phyloP scores from a whole-genome alignment of 2,329 filamentous ascomycete species.

The Claviceps digitariae region DNA sequence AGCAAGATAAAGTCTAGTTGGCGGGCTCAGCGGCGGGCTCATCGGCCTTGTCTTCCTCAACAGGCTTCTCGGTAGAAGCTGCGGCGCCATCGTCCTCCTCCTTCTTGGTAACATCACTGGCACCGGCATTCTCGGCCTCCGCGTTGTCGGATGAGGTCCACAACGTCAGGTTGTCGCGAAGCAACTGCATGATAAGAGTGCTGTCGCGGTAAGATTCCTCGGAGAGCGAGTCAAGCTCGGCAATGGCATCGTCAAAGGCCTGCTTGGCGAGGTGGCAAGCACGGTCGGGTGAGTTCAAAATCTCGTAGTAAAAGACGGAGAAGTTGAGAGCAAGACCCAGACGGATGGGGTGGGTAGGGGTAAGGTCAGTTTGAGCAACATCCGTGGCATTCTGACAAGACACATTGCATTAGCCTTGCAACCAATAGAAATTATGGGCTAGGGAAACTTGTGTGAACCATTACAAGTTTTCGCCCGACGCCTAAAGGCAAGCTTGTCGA shows the following conservation, averaged over 20 bases:
- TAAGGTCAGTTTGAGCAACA: slow-evolving; percentile 93
- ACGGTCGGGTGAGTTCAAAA: slow-evolving; percentile 92
- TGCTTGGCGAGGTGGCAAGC: slow-evolving; percentile 98
- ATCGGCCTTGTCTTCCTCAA: slow-evolving; percentile 31
- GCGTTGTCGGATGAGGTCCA: slow-evolving; percentile 90
- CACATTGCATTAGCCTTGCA: slow-evolving; percentile 1
- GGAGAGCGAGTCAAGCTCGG: slow-evolving; percentile 92
- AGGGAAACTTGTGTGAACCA: not conserved
- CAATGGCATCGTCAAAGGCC: slow-evolving; percentile 96
- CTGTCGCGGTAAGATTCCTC: slow-evolving; percentile 99
- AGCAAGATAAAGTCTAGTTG: slow-evolving; percentile 31
- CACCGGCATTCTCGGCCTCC: slow-evolving; percentile 55
- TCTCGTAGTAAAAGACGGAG: slow-evolving; percentile 99
- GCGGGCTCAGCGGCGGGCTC: slow-evolving; percentile 32
- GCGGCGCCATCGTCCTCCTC: slow-evolving; percentile 36
- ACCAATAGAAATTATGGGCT: slow-evolving; percentile 1
- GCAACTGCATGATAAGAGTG: slow-evolving; percentile 98
- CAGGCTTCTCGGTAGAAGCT: slow-evolving; percentile 18
- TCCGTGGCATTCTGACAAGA: slow-evolving; percentile 76
- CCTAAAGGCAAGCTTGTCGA: slow-evolving; percentile 11
- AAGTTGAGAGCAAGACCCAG: slow-evolving; percentile 97
- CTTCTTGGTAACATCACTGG: slow-evolving; percentile 44
- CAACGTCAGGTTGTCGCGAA: slow-evolving; percentile 94
- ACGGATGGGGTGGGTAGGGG: slow-evolving; percentile 94
- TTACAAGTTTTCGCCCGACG: not conserved